These are phyloP conservation scores for Rhazya stricta DNA, from an alignment of 257 asterid genomes.

Conservation along the genomic window DNA sequence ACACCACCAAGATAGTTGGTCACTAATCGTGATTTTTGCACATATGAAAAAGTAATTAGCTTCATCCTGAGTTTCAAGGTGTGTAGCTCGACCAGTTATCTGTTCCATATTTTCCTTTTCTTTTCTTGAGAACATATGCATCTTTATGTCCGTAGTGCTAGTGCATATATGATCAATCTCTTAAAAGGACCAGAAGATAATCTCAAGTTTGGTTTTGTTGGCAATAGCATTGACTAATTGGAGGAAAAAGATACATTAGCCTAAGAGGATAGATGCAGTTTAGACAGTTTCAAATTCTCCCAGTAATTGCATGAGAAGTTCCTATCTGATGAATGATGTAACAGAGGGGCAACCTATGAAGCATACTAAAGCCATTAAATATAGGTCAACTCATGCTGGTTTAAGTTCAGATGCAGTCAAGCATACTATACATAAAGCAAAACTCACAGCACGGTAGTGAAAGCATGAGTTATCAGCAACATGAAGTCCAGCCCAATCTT, in stretches of 20 bases:
- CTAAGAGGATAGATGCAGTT: not conserved
- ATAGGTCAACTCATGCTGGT: not conserved
- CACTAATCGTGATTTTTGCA: not conserved
- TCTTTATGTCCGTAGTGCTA: not conserved
- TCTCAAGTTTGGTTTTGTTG: not conserved
- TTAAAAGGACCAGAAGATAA: not conserved
- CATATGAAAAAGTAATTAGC: not conserved
- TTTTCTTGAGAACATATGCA: not conserved
- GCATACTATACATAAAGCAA: not conserved
- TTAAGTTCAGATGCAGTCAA: not conserved
- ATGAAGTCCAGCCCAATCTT: conserved; percentile 80
- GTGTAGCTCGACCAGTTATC: not conserved
- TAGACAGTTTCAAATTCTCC: not conserved
- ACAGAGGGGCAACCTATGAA: not conserved
- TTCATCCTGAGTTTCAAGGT: not conserved
- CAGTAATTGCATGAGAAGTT: not conserved
- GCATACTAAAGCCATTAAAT: not conserved
- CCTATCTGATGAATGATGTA: not conserved
- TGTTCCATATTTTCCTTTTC: not conserved
- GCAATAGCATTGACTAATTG: not conserved
- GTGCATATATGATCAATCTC: not conserved
- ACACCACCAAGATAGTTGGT: not conserved
- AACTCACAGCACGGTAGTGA: conserved; percentile 89
- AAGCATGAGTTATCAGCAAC: conserved; percentile 96
- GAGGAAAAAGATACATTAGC: not conserved